A percentile compares a stretch with the other conserved stretches of the same genome.
These are phyloP conservation scores for Hevea brasiliensis DNA, from an alignment of 345 rosid genomes.

Conservation along the genomic window DNA sequence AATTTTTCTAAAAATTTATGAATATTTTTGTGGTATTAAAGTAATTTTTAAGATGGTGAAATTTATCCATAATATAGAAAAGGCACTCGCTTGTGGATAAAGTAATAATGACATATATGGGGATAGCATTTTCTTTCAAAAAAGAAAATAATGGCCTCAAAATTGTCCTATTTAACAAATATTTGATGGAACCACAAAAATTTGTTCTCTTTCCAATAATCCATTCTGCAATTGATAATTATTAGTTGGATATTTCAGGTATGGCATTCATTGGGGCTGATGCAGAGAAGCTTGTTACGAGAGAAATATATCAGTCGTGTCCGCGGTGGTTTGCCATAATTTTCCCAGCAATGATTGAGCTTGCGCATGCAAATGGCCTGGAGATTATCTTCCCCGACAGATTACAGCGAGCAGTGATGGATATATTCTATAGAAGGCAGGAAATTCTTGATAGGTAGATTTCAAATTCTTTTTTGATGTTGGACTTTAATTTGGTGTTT, in stretches of 20 bases:
- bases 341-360: constrained; percentile 54
- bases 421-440: constrained; percentile 32
- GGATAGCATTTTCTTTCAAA: too few species aligned
- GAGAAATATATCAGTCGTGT: constrained; percentile 10
- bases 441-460: constrained; percentile 41
- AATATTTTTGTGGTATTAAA: too few species aligned
- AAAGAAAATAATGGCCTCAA: too few species aligned
- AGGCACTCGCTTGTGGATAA: too few species aligned
- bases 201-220: too few species aligned
- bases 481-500: background rate
- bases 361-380: constrained; percentile 41
- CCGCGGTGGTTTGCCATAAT: constrained; percentile 61
- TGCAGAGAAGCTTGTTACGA: constrained; percentile 32
- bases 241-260: constrained; percentile 25
- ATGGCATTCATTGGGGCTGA: constrained; percentile 37
- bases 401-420: constrained; percentile 10
- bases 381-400: constrained; percentile 30
- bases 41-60: too few species aligned
- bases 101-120: too few species aligned
- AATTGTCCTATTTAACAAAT: too few species aligned
- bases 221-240: too few species aligned
- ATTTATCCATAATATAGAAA: too few species aligned
- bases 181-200: too few species aligned
- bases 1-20: too few species aligned
- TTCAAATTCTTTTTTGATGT: background rate